phyloP scores from a whole-genome alignment of 495 filamentous ascomycete genomes.

The Aspergillus cristatus region DNA sequence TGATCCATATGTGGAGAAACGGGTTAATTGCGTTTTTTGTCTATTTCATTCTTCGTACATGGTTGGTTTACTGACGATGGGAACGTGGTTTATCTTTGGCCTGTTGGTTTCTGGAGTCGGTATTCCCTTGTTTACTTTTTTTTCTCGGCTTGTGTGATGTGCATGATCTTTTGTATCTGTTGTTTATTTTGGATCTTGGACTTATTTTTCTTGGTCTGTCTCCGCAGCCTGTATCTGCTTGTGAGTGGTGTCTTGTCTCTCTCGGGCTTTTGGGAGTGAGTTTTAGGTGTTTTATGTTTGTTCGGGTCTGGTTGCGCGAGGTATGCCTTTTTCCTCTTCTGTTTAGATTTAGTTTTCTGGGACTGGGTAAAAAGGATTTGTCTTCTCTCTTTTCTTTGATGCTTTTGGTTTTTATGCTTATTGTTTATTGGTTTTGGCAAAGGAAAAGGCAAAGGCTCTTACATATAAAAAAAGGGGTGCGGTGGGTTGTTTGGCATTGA shows the following conservation, averaged over 20 bases:
- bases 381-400: too few relatives aligned
- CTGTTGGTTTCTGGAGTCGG: conserved; percentile 23
- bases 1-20: conserved; percentile 12
- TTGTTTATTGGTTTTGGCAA: too few relatives aligned
- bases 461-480: too few relatives aligned
- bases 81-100: conserved; percentile 12
- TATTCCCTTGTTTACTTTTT: conserved; percentile 14
- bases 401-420: neutral
- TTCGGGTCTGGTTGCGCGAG: conserved; percentile 10
- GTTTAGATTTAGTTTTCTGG: conserved; percentile 1
- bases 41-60: conserved; percentile 10
- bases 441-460: neutral
- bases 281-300: conserved; percentile 12
- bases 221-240: conserved; percentile 1
- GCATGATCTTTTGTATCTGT: conserved; percentile 5
- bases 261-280: conserved; percentile 11
- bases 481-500: too few relatives aligned
- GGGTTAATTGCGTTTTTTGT: conserved; percentile 1
- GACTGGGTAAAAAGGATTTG: neutral
- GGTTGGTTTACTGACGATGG: conserved; percentile 20
- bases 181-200: conserved; percentile 4
- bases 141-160: conserved; percentile 6
- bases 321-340: too few relatives aligned
- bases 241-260: conserved; percentile 7
- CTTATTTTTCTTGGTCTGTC: conserved; percentile 9